Base-by-base conservation (phyloP, 768 basidiomycete genomes). In the Kwoniella pini region DNA sequence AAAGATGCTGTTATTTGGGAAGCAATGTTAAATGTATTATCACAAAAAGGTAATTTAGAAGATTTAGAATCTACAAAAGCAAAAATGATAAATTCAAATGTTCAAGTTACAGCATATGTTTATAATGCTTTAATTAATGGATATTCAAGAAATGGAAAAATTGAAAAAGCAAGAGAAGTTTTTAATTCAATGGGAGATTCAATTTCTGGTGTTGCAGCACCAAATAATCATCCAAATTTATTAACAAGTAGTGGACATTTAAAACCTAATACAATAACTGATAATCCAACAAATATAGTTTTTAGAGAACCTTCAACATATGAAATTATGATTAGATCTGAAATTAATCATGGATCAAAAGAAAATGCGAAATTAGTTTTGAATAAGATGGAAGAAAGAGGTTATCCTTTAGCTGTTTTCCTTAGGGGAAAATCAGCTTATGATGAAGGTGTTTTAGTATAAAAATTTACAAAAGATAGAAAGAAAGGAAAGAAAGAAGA, bases 31-130 rank as follows among this genome's bases (percentile, higher is more conserved):
- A 93, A 90, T 75, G 88, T 89, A 27, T 80, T 94, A 40, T 86
- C 91, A 45, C 87, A 85, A 3, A 85, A 87, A 75, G 87, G 86
- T 33, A 86, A 88, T 15, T 82, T 87, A 53, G 91, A 93, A 65
- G 84, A 93, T 45, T 83, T 93, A 24, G 86, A 87, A 0, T 68
- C 79, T 17, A 92, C 90, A 74, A 77, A 88, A 33, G 74, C 80
- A 30, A 84, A 85, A 58, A 85, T 97, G 81, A 80, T 79, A 22
- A 68, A 79, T 1, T 81, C 83, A 5, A 85, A 85, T 30, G 85
- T 93, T 7, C 88, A 89, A 69, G 88, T 92, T 85, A 97, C 94
- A 1, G 93, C 95, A 5, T 99, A 99, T 79, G 89, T 97, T 65
- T 89, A 88, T 26, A 97, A 97, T 80, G 82, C 87, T 57, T 80